A percentile compares a stretch with the other conserved stretches of the same genome.
Evolutionary conservation across 2,329 filamentous ascomycete genomes (phyloP).

Genomic region (Elsinoe arachidis): DNA sequence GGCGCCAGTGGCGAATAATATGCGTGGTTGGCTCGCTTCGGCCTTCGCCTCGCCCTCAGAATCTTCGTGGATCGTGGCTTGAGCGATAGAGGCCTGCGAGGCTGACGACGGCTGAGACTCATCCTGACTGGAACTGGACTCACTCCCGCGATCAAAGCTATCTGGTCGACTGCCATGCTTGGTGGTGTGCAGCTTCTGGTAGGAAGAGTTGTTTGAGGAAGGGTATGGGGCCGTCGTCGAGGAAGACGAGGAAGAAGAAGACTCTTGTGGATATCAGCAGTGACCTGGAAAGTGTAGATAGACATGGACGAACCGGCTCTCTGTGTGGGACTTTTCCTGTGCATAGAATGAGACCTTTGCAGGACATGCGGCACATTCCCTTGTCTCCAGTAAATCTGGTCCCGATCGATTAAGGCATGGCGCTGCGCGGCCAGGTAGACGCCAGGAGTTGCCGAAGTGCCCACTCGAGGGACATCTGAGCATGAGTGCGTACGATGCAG

Average conservation of each 20-base stretch:
- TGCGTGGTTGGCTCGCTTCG: not conserved
- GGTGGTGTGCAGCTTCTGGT: not conserved
- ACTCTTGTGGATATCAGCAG: not conserved
- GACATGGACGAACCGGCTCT: not conserved
- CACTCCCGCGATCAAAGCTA: not conserved
- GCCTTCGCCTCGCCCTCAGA: not conserved
- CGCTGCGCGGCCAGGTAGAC: constrained; percentile 1
- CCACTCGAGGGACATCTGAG: not conserved
- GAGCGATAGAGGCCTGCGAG: not conserved
- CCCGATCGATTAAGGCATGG: not conserved
- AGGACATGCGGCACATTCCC: constrained; percentile 1
- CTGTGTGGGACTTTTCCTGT: not conserved
- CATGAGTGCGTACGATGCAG: not conserved
- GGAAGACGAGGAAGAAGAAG: not conserved
- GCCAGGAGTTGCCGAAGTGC: not conserved
- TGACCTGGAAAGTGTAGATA: not conserved
- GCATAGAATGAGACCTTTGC: not conserved
- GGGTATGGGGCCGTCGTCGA: not conserved
- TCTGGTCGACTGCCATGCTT: not conserved
- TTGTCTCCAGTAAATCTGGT: constrained; percentile 3
- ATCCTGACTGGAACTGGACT: not conserved
- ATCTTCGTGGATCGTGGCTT: not conserved
- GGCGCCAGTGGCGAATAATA: not conserved
- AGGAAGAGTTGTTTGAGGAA: not conserved
- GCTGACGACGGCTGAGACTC: not conserved